Percentiles rank a stretch among this genome's conserved stretches.
Conservation (phyloP, 2,329 filamentous ascomycete species). For the Colletotrichum echinochloae region DNA sequence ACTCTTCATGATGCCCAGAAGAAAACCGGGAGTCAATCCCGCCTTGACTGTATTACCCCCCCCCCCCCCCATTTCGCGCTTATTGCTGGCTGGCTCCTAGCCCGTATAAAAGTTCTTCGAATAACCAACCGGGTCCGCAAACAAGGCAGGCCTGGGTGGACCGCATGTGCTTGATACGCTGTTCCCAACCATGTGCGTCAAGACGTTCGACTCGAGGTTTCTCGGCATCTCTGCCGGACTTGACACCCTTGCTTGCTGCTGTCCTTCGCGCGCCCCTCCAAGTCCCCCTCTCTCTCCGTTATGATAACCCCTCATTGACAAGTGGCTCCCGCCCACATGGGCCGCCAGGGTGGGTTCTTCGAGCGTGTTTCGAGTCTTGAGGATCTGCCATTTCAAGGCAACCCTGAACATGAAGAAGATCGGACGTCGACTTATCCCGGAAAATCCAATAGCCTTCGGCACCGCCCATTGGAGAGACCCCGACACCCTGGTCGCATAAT, state of each 20-base stretch:
- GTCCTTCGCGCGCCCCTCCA: neutral
- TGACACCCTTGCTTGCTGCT: neutral
- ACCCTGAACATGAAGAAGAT: conserved; percentile 15
- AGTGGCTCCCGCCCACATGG: neutral
- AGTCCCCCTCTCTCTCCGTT: neutral
- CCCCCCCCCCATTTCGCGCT: conserved; percentile 11
- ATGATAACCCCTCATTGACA: neutral
- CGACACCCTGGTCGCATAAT: conserved; percentile 13
- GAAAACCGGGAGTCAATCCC: conserved; percentile 29
- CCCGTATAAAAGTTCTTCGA: conserved; percentile 23
- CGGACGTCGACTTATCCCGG: conserved; percentile 33
- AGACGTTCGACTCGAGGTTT: neutral
- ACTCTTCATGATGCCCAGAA: neutral
- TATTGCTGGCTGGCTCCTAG: conserved; percentile 9
- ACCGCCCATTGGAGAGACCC: conserved; percentile 8
- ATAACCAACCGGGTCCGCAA: conserved; percentile 31
- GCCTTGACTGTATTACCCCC: conserved; percentile 21
- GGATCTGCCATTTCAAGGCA: conserved; percentile 29
- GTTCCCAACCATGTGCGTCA: neutral
- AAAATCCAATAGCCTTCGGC: conserved; percentile 19
- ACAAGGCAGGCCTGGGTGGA: neutral
- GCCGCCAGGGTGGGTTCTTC: neutral
- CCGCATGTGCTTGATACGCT: conserved; percentile 3
- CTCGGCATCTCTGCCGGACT: neutral
- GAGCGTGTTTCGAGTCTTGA: conserved; percentile 35